Base-by-base conservation (phyloP, 1,139 yeast species). In the Yamadazyma kanchanaburiensis region DNA sequence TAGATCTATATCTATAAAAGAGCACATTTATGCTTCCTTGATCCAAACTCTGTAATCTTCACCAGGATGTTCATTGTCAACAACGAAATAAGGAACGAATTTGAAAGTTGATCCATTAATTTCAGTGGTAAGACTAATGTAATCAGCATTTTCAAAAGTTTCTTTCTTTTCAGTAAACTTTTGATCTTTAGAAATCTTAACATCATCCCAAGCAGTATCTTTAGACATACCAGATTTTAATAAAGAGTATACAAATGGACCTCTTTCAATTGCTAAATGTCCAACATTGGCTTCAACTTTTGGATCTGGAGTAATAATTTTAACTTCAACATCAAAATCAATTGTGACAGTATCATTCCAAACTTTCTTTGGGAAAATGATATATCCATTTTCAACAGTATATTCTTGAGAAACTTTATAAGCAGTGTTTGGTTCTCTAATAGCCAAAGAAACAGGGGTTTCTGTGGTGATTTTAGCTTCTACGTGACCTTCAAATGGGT, bases 11-110 rank as follows among this genome's bases (percentile, higher is more conserved):
- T n/a, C n/a, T n/a, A n/a, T n/a, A n/a, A n/a, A n/a, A n/a, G n/a
- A n/a, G n/a, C n/a, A 18, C 20, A 10, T 8, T 10, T 17, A 10
- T 9, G 30, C 30, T 7, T 32, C 25, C 21, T 28, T 34, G 18
- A 44, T 27, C 50, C 50, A 45, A 2, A 45, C 24, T 27, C 48
- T 29, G 30, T 44, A 45, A 28, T 45, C 47, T 31, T 45, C 50
- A 4, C 49, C 50, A n/a, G 49, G 49, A 13, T 28, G 21, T 7
- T 31, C 40, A 35, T 45, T 45, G 4, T 49, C 50, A 10, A 45
- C 40, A n/a, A 38, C 40, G 21, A 43, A 45, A 26, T 45, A 44
- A 2, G 50, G 50, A 17, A 44, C 47, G 21, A 45, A 39, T 7
- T 22, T 35, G 3, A 34, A 33, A n/a, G 20, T 17, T 3, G 20